Conservation (phyloP, 2,329 filamentous ascomycete species). For the Aspergillus sp. region DNA sequence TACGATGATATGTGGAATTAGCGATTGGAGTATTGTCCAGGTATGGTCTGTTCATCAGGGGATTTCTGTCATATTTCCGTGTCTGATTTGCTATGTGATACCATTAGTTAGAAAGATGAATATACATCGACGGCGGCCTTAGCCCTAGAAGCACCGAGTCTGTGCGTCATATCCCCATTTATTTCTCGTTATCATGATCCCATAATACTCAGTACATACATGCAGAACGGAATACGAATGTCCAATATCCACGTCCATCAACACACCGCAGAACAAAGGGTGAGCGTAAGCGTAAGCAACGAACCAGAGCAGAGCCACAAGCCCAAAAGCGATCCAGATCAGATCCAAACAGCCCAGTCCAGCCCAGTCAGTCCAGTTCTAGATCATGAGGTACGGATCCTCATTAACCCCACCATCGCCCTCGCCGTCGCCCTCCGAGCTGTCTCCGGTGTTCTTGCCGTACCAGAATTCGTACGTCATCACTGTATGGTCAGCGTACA, state of each 20-base stretch:
- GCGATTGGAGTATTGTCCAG: not conserved
- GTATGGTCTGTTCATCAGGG: no score
- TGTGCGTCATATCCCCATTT: not conserved
- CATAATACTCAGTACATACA: not conserved
- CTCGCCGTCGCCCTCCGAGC: constrained; percentile 4
- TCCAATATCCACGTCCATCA: not conserved
- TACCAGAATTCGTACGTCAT: constrained; percentile 52
- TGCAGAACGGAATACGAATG: not conserved
- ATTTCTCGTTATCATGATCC: not conserved
- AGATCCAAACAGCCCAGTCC: not conserved
- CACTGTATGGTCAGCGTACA: constrained; percentile 48
- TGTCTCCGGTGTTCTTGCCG: constrained; percentile 16
- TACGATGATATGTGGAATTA: not conserved
- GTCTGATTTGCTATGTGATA: no score
- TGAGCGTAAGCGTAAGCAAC: no score
- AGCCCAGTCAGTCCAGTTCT: no score
- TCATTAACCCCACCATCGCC: constrained; percentile 7
- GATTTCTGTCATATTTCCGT: no score
- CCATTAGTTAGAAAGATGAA: no score
- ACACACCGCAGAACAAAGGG: not conserved
- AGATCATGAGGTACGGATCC: constrained; percentile 10
- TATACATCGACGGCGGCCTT: no score
- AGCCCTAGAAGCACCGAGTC: no score
- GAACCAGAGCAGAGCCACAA: no score
- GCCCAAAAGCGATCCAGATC: no score